These are phyloP conservation scores for Phyllostachys edulis DNA, from an alignment of 176 grass and related monocot genomes.

Conservation along the genomic window DNA sequence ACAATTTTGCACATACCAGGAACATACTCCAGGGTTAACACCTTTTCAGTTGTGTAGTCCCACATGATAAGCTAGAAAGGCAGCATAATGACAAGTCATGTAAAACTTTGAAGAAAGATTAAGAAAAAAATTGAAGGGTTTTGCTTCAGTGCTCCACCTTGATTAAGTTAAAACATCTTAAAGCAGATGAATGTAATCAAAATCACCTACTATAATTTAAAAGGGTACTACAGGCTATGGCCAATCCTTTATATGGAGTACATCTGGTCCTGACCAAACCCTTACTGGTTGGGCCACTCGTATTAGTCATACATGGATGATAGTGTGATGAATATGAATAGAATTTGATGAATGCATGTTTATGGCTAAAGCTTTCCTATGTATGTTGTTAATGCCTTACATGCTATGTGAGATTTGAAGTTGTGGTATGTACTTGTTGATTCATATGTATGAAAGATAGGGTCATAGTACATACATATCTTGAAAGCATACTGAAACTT, in stretches of 20 bases:
- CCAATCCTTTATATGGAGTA: too few species aligned
- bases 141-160: constrained; percentile 29
- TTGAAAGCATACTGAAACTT: too few species aligned
- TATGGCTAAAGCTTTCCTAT: too few species aligned
- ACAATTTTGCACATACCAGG: constrained; percentile 62
- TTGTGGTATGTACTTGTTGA: too few species aligned
- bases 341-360: too few species aligned
- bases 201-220: constrained; percentile 7
- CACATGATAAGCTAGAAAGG: constrained; percentile 84
- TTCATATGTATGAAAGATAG: too few species aligned
- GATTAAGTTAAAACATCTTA: constrained; percentile 12
- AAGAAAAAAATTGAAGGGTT: background rate
- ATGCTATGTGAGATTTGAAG: too few species aligned
- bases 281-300: background rate
- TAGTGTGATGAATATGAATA: too few species aligned
- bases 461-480: too few species aligned
- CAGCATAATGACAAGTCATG: constrained; percentile 33
- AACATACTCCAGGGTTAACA: constrained; percentile 86
- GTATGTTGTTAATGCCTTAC: too few species aligned
- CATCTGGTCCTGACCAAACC: background rate
- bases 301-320: too few species aligned
- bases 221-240: background rate
- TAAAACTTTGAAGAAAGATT: constrained; percentile 27
- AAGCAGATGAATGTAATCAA: background rate
- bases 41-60: constrained; percentile 87